Conservation (phyloP, 768 basidiomycete species). For the Rhodocollybia butyracea region DNA sequence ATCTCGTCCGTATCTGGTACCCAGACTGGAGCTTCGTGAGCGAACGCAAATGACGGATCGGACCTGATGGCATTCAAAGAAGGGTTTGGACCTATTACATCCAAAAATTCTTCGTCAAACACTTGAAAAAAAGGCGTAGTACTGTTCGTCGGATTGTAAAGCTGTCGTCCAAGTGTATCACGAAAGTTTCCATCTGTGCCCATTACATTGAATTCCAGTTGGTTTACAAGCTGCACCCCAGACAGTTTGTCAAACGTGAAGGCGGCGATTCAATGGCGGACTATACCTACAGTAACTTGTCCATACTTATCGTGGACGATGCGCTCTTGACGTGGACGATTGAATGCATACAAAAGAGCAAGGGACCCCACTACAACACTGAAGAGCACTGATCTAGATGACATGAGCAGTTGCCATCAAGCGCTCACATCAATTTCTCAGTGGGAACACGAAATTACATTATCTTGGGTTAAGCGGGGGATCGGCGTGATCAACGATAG, state of each 20-base stretch:
- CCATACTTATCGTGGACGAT: not conserved
- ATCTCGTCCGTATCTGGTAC: conserved; percentile 47
- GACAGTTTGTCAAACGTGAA: not conserved
- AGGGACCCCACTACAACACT: not conserved
- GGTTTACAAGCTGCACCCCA: conserved; percentile 9
- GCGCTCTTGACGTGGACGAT: not conserved
- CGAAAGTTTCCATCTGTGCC: conserved; percentile 15
- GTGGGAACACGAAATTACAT: too few relatives aligned
- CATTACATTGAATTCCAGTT: conserved; percentile 13
- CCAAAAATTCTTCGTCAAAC: conserved; percentile 43
- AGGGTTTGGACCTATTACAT: conserved; percentile 41
- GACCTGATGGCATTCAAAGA: conserved; percentile 41
- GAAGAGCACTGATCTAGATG: too few relatives aligned
- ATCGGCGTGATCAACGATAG: not conserved
- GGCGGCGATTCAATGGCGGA: not conserved
- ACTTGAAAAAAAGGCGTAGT: conserved; percentile 49
- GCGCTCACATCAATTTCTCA: too few relatives aligned
- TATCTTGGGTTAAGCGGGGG: too few relatives aligned
- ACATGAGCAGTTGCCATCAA: too few relatives aligned
- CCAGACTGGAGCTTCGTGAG: conserved; percentile 59
- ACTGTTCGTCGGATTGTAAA: conserved; percentile 49
- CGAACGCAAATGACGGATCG: conserved; percentile 43
- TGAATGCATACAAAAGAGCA: not conserved
- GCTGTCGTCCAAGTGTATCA: conserved; percentile 25
- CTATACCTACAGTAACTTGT: not conserved